Evolutionary conservation across 2,329 filamentous ascomycete genomes (phyloP).

Genomic region (Podosphaera leucotricha): DNA sequence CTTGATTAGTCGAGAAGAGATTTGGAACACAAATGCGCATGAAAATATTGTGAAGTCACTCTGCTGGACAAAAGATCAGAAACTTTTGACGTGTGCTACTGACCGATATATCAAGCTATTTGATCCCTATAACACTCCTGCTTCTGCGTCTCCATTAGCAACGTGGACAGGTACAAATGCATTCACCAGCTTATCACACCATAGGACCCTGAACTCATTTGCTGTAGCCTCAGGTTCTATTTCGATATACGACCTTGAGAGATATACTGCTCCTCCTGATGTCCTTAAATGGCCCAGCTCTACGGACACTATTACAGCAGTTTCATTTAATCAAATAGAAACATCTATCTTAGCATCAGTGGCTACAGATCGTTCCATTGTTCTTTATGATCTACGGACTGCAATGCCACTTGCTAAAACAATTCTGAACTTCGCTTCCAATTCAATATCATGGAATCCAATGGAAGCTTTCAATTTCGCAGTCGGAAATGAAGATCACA

Average conservation of each 20-base stretch:
- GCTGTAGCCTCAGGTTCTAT: constrained; percentile 58
- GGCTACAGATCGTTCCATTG: constrained; percentile 62
- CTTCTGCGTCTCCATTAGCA: constrained; percentile 46
- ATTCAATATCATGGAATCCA: constrained; percentile 77
- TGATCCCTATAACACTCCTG: constrained; percentile 58
- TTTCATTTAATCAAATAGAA: constrained; percentile 84
- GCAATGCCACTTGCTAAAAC: constrained; percentile 62
- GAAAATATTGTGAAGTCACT: constrained; percentile 85
- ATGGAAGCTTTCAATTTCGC: constrained; percentile 95
- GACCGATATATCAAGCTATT: constrained; percentile 79
- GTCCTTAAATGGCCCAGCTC: constrained; percentile 69
- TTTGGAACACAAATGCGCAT: constrained; percentile 62
- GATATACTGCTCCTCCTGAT: constrained; percentile 59
- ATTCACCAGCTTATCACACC: constrained; percentile 66
- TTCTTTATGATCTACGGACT: constrained; percentile 82
- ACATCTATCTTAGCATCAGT: constrained; percentile 73
- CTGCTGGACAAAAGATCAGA: constrained; percentile 68
- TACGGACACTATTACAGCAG: constrained; percentile 69
- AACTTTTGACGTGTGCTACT: constrained; percentile 64
- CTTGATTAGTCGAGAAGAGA: constrained; percentile 44
- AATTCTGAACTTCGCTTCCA: constrained; percentile 59
- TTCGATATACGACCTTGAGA: constrained; percentile 69
- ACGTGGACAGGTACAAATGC: constrained; percentile 68
- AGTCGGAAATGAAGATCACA: constrained; percentile 67
- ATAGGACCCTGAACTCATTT: constrained; percentile 56